Percentiles rank a stretch among this genome's conserved stretches.
These are phyloP conservation scores for Melanopsichium pennsylvanicum DNA, from an alignment of 1,284 basidiomycete species.

Conservation along the genomic window DNA sequence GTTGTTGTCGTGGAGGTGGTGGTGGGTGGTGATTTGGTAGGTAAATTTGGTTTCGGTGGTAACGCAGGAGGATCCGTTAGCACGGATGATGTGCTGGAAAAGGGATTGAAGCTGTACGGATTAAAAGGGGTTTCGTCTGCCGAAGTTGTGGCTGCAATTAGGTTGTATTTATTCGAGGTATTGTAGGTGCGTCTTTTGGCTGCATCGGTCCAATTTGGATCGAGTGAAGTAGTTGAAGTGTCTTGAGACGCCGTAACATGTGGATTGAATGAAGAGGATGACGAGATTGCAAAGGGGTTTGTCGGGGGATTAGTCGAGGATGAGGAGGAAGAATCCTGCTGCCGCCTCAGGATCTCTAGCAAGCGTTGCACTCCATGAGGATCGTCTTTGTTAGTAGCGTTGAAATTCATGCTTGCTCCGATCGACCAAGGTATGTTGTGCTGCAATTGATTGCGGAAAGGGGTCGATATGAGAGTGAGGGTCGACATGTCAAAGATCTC, in stretches of 20 bases:
- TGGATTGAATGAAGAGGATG: too few species aligned
- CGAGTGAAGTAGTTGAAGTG: too few species aligned
- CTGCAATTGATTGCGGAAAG: too few species aligned
- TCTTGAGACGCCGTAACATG: too few species aligned
- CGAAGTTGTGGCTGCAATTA: background rate
- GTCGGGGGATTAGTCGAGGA: constrained; percentile 1
- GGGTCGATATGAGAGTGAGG: too few species aligned
- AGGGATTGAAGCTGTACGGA: constrained; percentile 35
- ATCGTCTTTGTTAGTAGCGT: constrained; percentile 12
- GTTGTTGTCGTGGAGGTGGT: too few species aligned
- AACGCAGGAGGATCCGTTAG: constrained; percentile 5
- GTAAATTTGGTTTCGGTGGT: background rate
- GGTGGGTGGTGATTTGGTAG: constrained; percentile 1
- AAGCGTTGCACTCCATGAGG: constrained; percentile 44
- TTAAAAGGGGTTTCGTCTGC: constrained; percentile 18
- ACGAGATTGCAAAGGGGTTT: too few species aligned
- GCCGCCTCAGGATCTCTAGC: constrained; percentile 29
- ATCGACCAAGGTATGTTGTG: too few species aligned
- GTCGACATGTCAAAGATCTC: too few species aligned
- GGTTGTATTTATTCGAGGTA: background rate
- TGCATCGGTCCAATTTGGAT: constrained; percentile 11
- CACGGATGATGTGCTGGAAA: constrained; percentile 5
- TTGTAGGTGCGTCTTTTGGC: constrained; percentile 18
- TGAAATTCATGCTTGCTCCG: constrained; percentile 18
- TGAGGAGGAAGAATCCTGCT: constrained; percentile 24